Evolutionary conservation across 306 rosid genomes (phyloP), one percentile per base, ranked within the genome.

Genomic region (Rubus idaeus): DNA sequence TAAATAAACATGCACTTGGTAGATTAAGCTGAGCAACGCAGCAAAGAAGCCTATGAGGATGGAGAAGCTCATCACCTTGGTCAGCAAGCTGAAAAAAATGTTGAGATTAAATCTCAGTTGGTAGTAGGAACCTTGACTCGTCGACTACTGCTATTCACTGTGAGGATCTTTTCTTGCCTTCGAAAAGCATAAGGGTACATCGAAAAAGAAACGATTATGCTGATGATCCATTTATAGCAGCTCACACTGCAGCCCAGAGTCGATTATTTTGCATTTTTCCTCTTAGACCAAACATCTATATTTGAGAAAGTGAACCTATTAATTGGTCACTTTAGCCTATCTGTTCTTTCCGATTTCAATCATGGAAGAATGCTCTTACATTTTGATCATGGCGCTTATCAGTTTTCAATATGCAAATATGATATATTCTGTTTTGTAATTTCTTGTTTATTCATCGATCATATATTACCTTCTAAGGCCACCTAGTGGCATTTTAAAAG

Each of bases 111-210:
- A n/a, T 46, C 75, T 40, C 62, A 16, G 35, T 18, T 63, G 0
- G 20, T 8, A 75, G 39, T 11, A 75, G 37, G 56, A 66, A 63
- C 10, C n/a, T 10, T 20, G 49, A 71, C 20, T 45, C 77, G 0
- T 55, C 57, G 11, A 70, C 51, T 3, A 16, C 73, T 45, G 61
- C 73, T 26, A 66, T 86, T 67, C 66, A 23, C 67, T 83, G 82
- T 8, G 87, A 81, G 46, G 85, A 83, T 74, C 85, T 81, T 11
- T 86, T 83, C 76, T 37, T 80, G 73, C 57, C 66, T 26, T 70
- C 72, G 0, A 60, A 74, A 60, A 71, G 52, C 62, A 52, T 23
- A 26, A 78, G 44, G 56, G 61, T 71, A 49, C 60, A 56, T 10
- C 13, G 9, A 41, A 51, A 47, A 16, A 37, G 45, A 60, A 45